A percentile compares a stretch with the other conserved stretches of the same genome.
These are phyloP conservation scores for Fusarium mundagurra DNA, from an alignment of 2,329 filamentous ascomycete species.

Conservation along the genomic window DNA sequence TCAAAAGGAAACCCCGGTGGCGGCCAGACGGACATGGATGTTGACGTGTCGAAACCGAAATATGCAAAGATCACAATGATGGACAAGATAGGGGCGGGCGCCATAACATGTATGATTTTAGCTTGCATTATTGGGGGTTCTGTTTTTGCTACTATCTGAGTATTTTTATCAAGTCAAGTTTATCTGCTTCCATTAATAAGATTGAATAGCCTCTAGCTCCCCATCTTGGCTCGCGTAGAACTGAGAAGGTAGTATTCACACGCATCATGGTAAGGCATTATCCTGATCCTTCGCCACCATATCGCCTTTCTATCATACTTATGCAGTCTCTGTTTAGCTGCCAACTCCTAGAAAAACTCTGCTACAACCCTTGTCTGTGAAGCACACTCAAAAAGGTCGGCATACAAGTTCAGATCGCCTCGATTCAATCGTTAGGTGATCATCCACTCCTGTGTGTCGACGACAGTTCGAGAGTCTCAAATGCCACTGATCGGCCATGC, in stretches of 20 bases:
- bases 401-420: neutral
- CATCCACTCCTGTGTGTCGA: neutral
- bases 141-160: neutral
- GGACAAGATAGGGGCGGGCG: constrained; percentile 65
- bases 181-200: neutral
- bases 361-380: neutral
- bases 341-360: neutral
- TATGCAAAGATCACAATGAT: constrained; percentile 52
- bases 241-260: neutral
- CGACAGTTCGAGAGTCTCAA: neutral
- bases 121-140: constrained; percentile 59
- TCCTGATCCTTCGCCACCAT: fast-evolving
- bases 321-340: neutral
- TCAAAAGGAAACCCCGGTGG: constrained; percentile 61
- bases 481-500: neutral
- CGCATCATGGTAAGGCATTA: neutral
- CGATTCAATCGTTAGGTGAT: neutral
- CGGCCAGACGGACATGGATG: constrained; percentile 48
- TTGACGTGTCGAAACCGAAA: constrained; percentile 38
- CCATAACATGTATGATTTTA: constrained; percentile 62
- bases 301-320: fast-evolving
- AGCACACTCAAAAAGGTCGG: neutral
- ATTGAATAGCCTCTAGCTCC: neutral
- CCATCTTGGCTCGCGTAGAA: neutral
- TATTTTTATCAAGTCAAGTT: neutral